Evolutionary conservation across 78 protist species (phyloP).

Genomic region (Dictyostelium firmibasis): DNA sequence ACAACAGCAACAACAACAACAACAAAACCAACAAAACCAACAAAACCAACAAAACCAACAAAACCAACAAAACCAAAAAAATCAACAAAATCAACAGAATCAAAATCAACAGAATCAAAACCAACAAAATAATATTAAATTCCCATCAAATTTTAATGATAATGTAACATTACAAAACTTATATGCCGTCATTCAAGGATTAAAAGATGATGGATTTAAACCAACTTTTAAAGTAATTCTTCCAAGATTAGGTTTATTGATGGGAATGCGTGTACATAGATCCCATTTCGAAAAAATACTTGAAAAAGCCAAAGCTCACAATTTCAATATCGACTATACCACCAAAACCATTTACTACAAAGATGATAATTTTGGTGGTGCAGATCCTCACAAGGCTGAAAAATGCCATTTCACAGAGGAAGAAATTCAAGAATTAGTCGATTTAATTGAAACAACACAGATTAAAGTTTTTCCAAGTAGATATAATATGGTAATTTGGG

Average conservation of each 20-base stretch:
- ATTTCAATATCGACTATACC: slow-evolving; percentile 44
- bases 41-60: neutral
- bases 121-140: neutral
- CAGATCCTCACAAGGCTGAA: slow-evolving; percentile 66
- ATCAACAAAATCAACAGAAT: neutral
- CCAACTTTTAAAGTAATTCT: slow-evolving; percentile 74
- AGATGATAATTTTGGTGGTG: slow-evolving; percentile 69
- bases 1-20: neutral
- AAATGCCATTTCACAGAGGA: slow-evolving; percentile 41
- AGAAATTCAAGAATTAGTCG: slow-evolving; percentile 18
- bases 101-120: neutral
- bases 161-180: slow-evolving; percentile 14
- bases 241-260: slow-evolving; percentile 43
- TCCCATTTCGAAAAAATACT: slow-evolving; percentile 66
- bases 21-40: neutral
- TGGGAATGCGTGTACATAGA: slow-evolving; percentile 67
- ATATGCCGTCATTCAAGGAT: slow-evolving; percentile 47
- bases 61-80: neutral
- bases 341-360: slow-evolving; percentile 74
- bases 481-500: slow-evolving; percentile 59
- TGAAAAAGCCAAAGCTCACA: slow-evolving; percentile 63
- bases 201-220: slow-evolving; percentile 67
- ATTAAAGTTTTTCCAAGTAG: slow-evolving; percentile 68
- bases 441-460: slow-evolving; percentile 33
- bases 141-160: slow-evolving; percentile 1